Evolutionary conservation across 2,329 filamentous ascomycete species (phyloP), one percentile per base, ranked within the genome.

Genomic region (Cucurbitaria berberidis): DNA sequence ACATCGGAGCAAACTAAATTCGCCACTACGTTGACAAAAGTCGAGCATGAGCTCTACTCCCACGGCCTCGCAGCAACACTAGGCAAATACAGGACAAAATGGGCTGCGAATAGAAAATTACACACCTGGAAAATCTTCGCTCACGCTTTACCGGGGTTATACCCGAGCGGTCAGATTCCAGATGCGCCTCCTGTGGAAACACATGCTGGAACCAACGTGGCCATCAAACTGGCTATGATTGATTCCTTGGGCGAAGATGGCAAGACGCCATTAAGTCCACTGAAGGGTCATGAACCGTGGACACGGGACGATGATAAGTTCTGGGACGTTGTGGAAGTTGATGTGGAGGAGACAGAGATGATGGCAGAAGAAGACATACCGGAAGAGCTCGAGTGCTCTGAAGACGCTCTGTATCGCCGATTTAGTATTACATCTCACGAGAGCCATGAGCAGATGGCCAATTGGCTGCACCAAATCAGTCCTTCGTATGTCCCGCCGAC

Each of bases 211-310:
- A 27, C 42, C 24, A 62, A 63, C 26, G 26, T 70, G 5, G 68
- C 67, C 0, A 59, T 60, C 39, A 71, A 71, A 29, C 53, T 72
- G 1, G 58, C 60, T 5, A 22, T 40, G 10, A 53, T 68, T 3
- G 51, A 70, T 22, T 45, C 43, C 4, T 46, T 53, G 3, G 47
- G 44, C 3, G 29, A 27, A 0, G 32, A 51, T 1, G 27, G 41
- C 9, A 46, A 49, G 0, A 32, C 59, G 0, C 13, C 41, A 10
- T n/a, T 9, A 6, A 41, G 39, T 27, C 55, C 61, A 0, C 59
- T 69, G 9, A 41, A 19, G 0, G 66, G 67, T 2, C 29, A 65
- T 22, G 69, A 71, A 24, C 46, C 60, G 1, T 72, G 68, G 69
- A 69, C 69, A 2, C 45, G 63, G 3, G 32, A 67, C 24, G 67